Evolutionary conservation across 495 filamentous ascomycete species (phyloP), one percentile per base, ranked within the genome.

Genomic region (Aspergillus cavernicola): DNA sequence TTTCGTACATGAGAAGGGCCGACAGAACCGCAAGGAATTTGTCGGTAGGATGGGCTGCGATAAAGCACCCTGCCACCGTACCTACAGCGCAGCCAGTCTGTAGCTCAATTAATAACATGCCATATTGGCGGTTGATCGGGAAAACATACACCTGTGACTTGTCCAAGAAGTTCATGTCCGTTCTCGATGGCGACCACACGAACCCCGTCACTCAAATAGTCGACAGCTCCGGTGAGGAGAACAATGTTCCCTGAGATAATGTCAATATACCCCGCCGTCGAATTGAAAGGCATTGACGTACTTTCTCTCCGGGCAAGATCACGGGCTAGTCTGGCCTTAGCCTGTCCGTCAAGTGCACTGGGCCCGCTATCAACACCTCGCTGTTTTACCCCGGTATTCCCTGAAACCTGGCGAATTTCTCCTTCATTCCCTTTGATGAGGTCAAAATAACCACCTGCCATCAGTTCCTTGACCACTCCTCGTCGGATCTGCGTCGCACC

Each of bases 391-490:
- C 55, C 59, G 40, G 59, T 69, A 49, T 72, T 75, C 28, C 77
- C 78, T 47, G 78, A 79, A 1, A 91, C 80, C n/a, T 86, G 83
- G 24, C 76, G 70, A 51, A 98, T 92, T 68, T 98, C 93, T 43
- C 85, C 83, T 66, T 95, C 92, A 64, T 98, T 98, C 22, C 93
- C 93, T 68, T 97, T 98, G 68, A 98, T 90, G 18, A 96, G 75
- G 66, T 88, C 83, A 56, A 93, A 87, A 62, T 88, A 87, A 26
- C 89, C 90, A 6, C 70, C 79, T 1, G 79, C 74, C 66, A 96
- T 72, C n/a, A 98, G 79, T 10, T 77, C 77, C 32, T 81, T 83
- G 29, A 93, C 81, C 0, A 88, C 85, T 1, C 77, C 74, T 23
- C 86, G 83, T 22, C 93, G 82, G 11, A 89, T 76, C 3, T 74